Evolutionary conservation across 2,329 filamentous ascomycete genomes (phyloP), one percentile per base, ranked within the genome.

Genomic region (Colletotrichum tamarilloi): DNA sequence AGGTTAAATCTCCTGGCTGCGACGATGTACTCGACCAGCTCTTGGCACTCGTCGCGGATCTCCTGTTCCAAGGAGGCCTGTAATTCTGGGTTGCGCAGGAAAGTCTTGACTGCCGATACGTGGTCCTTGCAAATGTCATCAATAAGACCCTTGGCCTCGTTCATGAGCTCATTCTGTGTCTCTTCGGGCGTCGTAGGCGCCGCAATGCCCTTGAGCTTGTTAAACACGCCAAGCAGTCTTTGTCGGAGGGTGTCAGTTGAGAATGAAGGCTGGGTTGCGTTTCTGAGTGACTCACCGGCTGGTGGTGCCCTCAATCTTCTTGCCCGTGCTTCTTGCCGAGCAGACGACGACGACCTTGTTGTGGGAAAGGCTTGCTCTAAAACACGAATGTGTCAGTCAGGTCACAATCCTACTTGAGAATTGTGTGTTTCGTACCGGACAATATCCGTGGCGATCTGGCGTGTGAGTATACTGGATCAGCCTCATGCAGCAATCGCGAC

Each of bases 241-340:
- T 68, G 5, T 14, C 19, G 53, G 52, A 35, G 32, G 11, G 24
- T 19, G 56, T 62, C 32, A 76, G 72, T 56, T 16, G 19, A 56
- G 12, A 2, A 52, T 32, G 19, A n/a, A 49, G 52, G 14, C 58
- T 16, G 53, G 35, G n/a, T 14, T 12, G 35, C 38, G 62, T 59
- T 76, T 24, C 26, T 76, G 68, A 73, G 67, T 79, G 82, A 89
- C 92, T 90, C 85, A 95, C 93, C 95, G 91, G 84, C 97, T 98
- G 49, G 97, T 99, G 73, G 97, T 99, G 74, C 97, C 97, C 78
- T 97, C 95, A 67, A 92, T 91, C 86, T 99, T 99, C 81, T 96
- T 97, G 75, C 95, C 95, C 73, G 94, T 97, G 84, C 95, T 98
- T 81, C 97, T 89, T 55, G 97, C 97, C 74, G 97, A 99, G 85